Conservation (phyloP, 495 filamentous ascomycete species). For the Parachaetomium inaequale region DNA sequence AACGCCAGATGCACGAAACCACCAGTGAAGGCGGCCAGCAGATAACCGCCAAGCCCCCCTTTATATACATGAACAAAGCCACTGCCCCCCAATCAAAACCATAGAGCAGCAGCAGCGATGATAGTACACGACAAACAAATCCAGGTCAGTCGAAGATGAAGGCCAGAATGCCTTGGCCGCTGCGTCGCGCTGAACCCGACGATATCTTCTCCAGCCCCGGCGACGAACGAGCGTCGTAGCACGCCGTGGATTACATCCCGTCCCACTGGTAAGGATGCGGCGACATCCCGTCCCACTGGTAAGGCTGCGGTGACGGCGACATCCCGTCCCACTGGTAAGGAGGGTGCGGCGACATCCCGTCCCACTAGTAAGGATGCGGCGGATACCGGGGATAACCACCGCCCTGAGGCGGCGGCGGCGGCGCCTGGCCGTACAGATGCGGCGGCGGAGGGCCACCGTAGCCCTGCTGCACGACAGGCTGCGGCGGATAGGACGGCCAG, state of each 20-base stretch:
- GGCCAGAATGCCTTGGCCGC: background rate
- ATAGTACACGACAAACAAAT: background rate
- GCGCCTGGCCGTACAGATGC: constrained; percentile 19
- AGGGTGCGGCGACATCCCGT: no score
- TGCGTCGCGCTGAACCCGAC: background rate
- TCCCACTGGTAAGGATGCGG: constrained; percentile 16
- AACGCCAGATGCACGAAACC: background rate
- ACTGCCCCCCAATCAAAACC: background rate
- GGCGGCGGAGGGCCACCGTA: constrained; percentile 22
- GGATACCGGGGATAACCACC: constrained; percentile 19
- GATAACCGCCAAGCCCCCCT: background rate
- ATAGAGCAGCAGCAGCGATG: background rate
- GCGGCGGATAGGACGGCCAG: constrained; percentile 18
- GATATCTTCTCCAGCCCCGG: background rate
- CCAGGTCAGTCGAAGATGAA: background rate
- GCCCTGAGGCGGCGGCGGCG: constrained; percentile 17
- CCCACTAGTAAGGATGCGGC: constrained; percentile 16
- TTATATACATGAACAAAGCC: background rate
- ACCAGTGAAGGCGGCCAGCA: background rate
- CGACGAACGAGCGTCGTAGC: no score
- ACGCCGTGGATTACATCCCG: no score
- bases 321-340: constrained; percentile 18
- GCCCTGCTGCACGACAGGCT: constrained; percentile 11
- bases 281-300: constrained; percentile 16
- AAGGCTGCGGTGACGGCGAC: constrained; percentile 15